Conservation (phyloP, 805 yeast genomes). For the Ogataea corticis region DNA sequence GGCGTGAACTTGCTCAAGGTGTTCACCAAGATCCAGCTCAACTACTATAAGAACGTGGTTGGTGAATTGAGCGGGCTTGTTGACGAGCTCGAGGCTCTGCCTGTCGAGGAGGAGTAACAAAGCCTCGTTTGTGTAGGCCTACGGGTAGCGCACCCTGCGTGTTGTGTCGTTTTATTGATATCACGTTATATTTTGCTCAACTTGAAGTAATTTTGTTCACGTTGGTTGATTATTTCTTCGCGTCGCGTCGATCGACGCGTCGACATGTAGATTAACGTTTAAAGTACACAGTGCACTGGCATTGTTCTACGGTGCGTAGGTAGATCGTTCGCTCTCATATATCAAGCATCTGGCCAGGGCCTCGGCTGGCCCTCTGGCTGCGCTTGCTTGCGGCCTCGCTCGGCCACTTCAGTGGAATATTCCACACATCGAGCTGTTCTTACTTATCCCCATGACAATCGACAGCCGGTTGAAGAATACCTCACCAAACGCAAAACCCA, state of each 20-base stretch:
- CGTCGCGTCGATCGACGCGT: too few species aligned
- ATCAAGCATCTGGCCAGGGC: too few species aligned
- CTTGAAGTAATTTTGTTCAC: too few species aligned
- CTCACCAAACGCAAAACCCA: slow-evolving; percentile 72
- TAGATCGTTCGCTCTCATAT: too few species aligned
- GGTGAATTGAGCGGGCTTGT: slow-evolving; percentile 47
- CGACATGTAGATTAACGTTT: too few species aligned
- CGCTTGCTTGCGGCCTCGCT: too few species aligned
- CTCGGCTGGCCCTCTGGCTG: too few species aligned
- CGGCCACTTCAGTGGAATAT: slow-evolving; percentile 25
- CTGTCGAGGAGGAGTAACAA: slow-evolving; percentile 42
- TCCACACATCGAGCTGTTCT: slow-evolving; percentile 33
- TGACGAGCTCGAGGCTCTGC: slow-evolving; percentile 44
- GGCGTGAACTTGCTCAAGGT: slow-evolving; percentile 61
- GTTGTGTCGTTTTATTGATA: neutral
- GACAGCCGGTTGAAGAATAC: slow-evolving; percentile 64
- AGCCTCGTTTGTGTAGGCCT: too few species aligned
- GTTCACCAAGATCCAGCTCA: slow-evolving; percentile 69
- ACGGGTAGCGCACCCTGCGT: too few species aligned
- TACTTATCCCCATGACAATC: slow-evolving; percentile 39
- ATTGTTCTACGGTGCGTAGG: too few species aligned
- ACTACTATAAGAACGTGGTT: slow-evolving; percentile 57
- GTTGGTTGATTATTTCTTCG: too few species aligned
- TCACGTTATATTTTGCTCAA: neutral
- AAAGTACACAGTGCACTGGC: neutral